Evolutionary conservation across 2,329 filamentous ascomycete species (phyloP).

Genomic region (Xylariaceae sp.): DNA sequence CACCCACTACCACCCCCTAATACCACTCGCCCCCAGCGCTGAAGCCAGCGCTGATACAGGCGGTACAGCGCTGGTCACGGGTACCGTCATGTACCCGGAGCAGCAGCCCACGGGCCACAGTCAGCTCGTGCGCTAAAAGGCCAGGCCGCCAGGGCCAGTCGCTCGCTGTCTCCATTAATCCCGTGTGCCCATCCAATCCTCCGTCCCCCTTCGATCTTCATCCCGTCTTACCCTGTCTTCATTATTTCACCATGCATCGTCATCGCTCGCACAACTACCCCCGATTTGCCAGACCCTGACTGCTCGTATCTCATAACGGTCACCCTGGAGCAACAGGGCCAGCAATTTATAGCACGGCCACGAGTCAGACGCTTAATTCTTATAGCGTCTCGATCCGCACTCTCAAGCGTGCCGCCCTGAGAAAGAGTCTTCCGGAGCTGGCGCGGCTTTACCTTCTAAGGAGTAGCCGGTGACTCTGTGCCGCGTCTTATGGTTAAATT

Average conservation of each 20-base stretch:
- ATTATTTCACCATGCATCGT: not conserved
- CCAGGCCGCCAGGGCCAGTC: not conserved
- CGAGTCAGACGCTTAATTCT: constrained; percentile 9
- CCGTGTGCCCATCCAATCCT: constrained; percentile 1
- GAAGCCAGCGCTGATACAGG: not conserved
- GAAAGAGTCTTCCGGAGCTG: not conserved
- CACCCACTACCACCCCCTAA: too few relatives aligned
- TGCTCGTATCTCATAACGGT: not conserved
- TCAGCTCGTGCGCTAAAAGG: too few relatives aligned
- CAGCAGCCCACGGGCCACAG: too few relatives aligned
- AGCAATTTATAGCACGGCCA: constrained; percentile 1
- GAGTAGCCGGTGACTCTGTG: not conserved
- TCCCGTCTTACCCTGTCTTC: constrained; percentile 1
- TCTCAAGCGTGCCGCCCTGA: not conserved
- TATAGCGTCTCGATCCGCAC: not conserved
- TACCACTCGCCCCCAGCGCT: not conserved
- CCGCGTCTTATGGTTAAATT: not conserved
- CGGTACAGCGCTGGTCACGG: too few relatives aligned
- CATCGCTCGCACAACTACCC: not conserved
- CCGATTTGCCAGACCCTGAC: not conserved
- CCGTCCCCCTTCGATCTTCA: constrained; percentile 4
- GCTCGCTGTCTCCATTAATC: not conserved
- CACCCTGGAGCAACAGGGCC: constrained; percentile 1
- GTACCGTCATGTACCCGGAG: too few relatives aligned
- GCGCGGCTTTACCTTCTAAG: not conserved